Conservation (phyloP, 1,284 basidiomycete species). For the Irpex sp. region DNA sequence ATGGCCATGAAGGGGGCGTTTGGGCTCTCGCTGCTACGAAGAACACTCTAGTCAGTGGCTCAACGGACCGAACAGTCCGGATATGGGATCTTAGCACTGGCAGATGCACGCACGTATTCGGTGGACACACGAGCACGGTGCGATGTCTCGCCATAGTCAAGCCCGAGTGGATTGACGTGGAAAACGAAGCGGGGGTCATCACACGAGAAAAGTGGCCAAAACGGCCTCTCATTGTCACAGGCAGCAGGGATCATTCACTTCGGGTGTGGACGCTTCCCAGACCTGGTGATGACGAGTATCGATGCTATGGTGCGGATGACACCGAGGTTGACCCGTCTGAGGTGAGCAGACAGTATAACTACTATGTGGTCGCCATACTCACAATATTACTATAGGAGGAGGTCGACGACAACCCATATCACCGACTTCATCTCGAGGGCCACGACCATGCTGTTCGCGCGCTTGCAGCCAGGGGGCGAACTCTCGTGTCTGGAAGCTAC, state of each 20-base stretch:
- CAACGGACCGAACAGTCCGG: slow-evolving; percentile 91
- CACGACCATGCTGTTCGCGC: slow-evolving; percentile 91
- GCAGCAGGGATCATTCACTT: slow-evolving; percentile 87
- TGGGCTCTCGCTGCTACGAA: slow-evolving; percentile 88
- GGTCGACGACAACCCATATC: slow-evolving; percentile 86
- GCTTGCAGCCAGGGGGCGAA: slow-evolving; percentile 85
- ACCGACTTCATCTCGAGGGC: slow-evolving; percentile 79
- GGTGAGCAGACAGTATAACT: slow-evolving; percentile 34
- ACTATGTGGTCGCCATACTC: background rate
- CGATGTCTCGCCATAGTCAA: slow-evolving; percentile 88
- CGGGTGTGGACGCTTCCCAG: slow-evolving; percentile 88
- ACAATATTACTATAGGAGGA: slow-evolving; percentile 45
- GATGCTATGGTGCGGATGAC: slow-evolving; percentile 68
- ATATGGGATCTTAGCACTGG: slow-evolving; percentile 87
- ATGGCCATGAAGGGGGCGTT: slow-evolving; percentile 93
- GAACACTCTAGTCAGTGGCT: slow-evolving; percentile 88
- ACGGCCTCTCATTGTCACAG: slow-evolving; percentile 86
- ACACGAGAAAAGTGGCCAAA: slow-evolving; percentile 80
- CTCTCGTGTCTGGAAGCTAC: slow-evolving; percentile 92
- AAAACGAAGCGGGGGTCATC: slow-evolving; percentile 54
- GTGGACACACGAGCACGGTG: slow-evolving; percentile 92
- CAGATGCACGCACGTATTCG: slow-evolving; percentile 85
- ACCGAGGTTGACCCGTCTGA: slow-evolving; percentile 66
- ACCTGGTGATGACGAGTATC: slow-evolving; percentile 74
- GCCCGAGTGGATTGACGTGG: slow-evolving; percentile 76